phyloP scores from a whole-genome alignment of 2,329 filamentous ascomycete species.

The Colletotrichum euphorbiae region DNA sequence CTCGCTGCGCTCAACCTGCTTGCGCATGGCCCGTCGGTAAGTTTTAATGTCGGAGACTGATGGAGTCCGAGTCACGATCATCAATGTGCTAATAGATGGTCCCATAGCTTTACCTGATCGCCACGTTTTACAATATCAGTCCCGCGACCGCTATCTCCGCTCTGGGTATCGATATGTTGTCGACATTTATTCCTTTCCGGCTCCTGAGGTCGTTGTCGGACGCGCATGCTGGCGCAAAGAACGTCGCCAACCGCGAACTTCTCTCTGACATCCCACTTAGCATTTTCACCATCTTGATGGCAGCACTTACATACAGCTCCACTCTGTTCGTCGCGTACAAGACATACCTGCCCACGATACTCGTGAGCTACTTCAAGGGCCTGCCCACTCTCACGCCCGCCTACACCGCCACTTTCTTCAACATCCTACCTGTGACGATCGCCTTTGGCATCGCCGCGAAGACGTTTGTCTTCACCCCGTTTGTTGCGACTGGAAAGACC shows the following conservation, averaged over 20 bases:
- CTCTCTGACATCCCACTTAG: constrained; percentile 72
- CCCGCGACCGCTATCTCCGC: constrained; percentile 69
- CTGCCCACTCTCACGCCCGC: constrained; percentile 76
- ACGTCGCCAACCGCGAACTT: constrained; percentile 71
- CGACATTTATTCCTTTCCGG: constrained; percentile 78
- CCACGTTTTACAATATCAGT: constrained; percentile 80
- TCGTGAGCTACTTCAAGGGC: constrained; percentile 81
- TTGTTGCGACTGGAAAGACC: constrained; percentile 64
- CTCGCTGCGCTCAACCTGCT: constrained; percentile 74
- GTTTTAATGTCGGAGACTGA: constrained; percentile 43
- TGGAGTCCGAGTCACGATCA: not conserved
- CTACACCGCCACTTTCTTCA: constrained; percentile 71
- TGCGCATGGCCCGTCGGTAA: constrained; percentile 78
- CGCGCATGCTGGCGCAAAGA: constrained; percentile 67
- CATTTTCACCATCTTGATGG: constrained; percentile 74
- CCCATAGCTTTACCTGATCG: constrained; percentile 75
- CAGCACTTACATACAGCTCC: constrained; percentile 80
- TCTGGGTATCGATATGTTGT: constrained; percentile 75
- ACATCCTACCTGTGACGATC: constrained; percentile 69
- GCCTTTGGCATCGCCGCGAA: constrained; percentile 76
- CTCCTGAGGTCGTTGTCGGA: constrained; percentile 76
- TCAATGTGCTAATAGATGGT: constrained; percentile 5
- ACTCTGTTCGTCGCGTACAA: constrained; percentile 76
- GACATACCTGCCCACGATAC: constrained; percentile 75
- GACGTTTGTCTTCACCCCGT: constrained; percentile 81